These are phyloP conservation scores for Cyberlindnera meyerae DNA, from an alignment of 805 yeast genomes.

Conservation along the genomic window DNA sequence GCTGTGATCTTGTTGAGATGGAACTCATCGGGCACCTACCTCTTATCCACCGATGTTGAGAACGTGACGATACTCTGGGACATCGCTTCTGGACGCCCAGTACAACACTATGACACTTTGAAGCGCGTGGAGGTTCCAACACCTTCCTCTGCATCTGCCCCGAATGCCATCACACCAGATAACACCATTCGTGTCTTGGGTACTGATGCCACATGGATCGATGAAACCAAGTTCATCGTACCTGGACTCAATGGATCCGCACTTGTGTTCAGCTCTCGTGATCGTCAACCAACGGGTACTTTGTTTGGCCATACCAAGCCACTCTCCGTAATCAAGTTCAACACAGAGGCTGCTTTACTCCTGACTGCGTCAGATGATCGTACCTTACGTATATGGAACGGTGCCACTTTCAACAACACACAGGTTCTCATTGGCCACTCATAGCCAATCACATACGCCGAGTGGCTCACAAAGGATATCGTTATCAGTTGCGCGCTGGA, in stretches of 20 bases:
- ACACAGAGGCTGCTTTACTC: constrained; percentile 45
- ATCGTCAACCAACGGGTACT: constrained; percentile 43
- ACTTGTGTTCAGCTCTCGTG: constrained; percentile 48
- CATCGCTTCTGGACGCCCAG: constrained; percentile 44
- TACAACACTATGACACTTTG: constrained; percentile 39
- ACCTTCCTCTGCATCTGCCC: background rate
- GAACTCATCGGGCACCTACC: constrained; percentile 50
- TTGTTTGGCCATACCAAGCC: constrained; percentile 63
- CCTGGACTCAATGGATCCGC: constrained; percentile 56
- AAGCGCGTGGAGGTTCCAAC: constrained; percentile 4
- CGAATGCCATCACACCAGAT: constrained; percentile 7
- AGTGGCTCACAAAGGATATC: constrained; percentile 46
- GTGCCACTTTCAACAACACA: constrained; percentile 49
- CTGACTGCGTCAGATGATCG: constrained; percentile 79
- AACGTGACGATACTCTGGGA: constrained; percentile 64
- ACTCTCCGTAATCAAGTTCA: constrained; percentile 51
- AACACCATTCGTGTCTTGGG: constrained; percentile 32
- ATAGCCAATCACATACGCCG: constrained; percentile 49
- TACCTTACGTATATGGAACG: constrained; percentile 69
- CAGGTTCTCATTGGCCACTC: constrained; percentile 49
- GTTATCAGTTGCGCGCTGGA: constrained; percentile 62
- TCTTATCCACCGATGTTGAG: constrained; percentile 57
- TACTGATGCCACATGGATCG: constrained; percentile 71
- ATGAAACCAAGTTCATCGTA: constrained; percentile 60
- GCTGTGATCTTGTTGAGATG: constrained; percentile 57